phyloP scores from a whole-genome alignment of 2,329 filamentous ascomycete species.

The Colletotrichum nymphaeae region DNA sequence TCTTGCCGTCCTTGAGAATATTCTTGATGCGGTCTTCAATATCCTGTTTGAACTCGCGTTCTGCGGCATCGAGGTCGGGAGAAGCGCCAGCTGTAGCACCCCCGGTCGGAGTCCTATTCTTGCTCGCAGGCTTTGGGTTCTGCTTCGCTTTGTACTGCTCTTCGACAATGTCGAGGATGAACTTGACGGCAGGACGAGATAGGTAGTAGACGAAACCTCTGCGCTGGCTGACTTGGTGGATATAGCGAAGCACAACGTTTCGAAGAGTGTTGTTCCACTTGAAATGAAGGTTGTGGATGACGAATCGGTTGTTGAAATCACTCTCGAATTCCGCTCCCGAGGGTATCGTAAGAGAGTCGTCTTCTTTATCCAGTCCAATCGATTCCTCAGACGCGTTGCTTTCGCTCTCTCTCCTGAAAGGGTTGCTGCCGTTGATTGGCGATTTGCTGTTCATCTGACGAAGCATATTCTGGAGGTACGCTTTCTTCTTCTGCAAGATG shows the following conservation, averaged over 20 bases:
- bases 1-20: slow-evolving; percentile 84
- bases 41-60: slow-evolving; percentile 70
- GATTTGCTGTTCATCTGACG: slow-evolving; percentile 57
- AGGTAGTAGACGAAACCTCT: slow-evolving; percentile 98
- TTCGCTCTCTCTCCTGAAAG: slow-evolving; percentile 39
- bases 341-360: slow-evolving; percentile 71
- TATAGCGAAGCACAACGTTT: slow-evolving; percentile 97
- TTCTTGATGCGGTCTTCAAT: slow-evolving; percentile 89
- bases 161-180: slow-evolving; percentile 96
- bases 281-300: slow-evolving; percentile 95
- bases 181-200: slow-evolving; percentile 94
- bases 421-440: slow-evolving; percentile 42
- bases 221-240: slow-evolving; percentile 95
- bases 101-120: slow-evolving; percentile 40
- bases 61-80: slow-evolving; percentile 54
- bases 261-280: slow-evolving; percentile 98
- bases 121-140: slow-evolving; percentile 41
- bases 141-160: slow-evolving; percentile 84
- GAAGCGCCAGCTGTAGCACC: slow-evolving; percentile 38
- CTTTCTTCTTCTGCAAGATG: slow-evolving; percentile 68
- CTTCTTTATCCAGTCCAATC: slow-evolving; percentile 62
- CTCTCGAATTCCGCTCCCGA: slow-evolving; percentile 85
- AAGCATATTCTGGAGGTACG: slow-evolving; percentile 69
- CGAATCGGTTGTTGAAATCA: slow-evolving; percentile 98
- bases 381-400: slow-evolving; percentile 47